Evolutionary conservation across 2,329 filamentous ascomycete species (phyloP), one percentile per base, ranked within the genome.

Genomic region (Daldinia sp.): DNA sequence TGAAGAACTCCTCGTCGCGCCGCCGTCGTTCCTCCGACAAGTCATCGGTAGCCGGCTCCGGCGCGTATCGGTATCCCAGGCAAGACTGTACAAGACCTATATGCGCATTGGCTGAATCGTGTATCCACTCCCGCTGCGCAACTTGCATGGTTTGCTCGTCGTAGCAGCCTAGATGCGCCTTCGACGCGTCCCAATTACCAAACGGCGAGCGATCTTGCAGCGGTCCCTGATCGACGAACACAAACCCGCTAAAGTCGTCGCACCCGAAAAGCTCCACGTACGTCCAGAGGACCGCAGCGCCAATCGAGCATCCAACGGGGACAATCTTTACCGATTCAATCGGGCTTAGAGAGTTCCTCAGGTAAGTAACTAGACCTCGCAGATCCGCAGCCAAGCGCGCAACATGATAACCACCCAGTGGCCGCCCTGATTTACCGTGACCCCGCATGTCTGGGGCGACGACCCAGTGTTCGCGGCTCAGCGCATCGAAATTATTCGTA

Each of bases 41-140:
- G 3, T 60, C 58, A 12, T 78, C 77, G 4, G 37, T 63, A 28
- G 56, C 62, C 0, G 73, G 53, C 15, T 69, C 65, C 7, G 78
- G 78, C 41, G 60, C 58, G 26, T 73, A 69, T 4, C 79, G 73
- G 65, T 82, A 82, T 12, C 81, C 80, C 6, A 82, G 64, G 48
- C 80, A 82, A 20, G 77, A 76, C 3, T 57, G 55, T 12, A 80
- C 79, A 3, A 82, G 73, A 1, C 72, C 79, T 1, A 62, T 41
- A 20, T 79, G 74, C 28, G 80, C 78, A 10, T 62, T 72, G 12
- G 70, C 77, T 1, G 84, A 80, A 1, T 75, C 74, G 0, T 85
- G 81, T 80, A 82, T 86, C 59, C 84, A 86, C 50, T 83, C 81
- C 0, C 85, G 82, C 84, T 88, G 86, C 70, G 64, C 80, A 0